phyloP scores from a whole-genome alignment of 768 basidiomycete species.

The Trametes cingulata region DNA sequence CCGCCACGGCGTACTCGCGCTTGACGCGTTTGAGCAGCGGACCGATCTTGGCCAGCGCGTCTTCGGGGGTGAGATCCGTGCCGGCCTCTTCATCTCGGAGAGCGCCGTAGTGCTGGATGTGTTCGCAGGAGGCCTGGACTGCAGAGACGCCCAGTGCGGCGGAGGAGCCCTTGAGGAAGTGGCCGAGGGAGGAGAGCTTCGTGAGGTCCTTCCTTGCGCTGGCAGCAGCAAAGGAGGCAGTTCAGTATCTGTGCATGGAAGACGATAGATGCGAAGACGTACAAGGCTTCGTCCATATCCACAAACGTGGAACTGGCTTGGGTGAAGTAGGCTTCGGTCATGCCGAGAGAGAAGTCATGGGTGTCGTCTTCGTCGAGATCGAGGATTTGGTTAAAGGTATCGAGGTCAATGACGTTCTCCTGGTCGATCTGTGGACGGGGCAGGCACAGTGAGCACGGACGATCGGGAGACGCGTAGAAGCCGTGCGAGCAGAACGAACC shows the following conservation, averaged over 20 bases:
- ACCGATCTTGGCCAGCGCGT: conserved; percentile 60
- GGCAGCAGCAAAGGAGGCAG: neutral
- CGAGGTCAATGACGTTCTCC: conserved; percentile 67
- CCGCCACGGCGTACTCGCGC: conserved; percentile 68
- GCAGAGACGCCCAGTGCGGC: conserved; percentile 85
- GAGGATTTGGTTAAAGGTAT: conserved; percentile 81
- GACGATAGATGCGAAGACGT: conserved; percentile 39
- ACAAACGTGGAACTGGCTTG: conserved; percentile 79
- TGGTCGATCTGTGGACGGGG: conserved; percentile 15
- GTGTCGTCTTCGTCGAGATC: conserved; percentile 89
- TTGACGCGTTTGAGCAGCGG: conserved; percentile 59
- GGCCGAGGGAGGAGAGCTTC: conserved; percentile 74
- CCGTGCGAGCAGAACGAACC: neutral
- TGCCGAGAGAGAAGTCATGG: conserved; percentile 73
- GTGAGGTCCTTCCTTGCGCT: conserved; percentile 62
- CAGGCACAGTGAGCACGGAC: conserved; percentile 8
- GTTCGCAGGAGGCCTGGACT: conserved; percentile 85
- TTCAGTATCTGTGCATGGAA: conserved; percentile 2
- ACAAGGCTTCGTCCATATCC: conserved; percentile 81
- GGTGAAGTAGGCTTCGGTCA: conserved; percentile 78
- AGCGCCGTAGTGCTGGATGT: conserved; percentile 87
- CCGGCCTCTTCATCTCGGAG: conserved; percentile 56
- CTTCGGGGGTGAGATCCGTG: conserved; percentile 44
- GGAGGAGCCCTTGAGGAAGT: conserved; percentile 97
- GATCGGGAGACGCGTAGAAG: neutral